Conservation (phyloP, 139 green algal genomes). For the Auxenochlorella protothecoides region DNA sequence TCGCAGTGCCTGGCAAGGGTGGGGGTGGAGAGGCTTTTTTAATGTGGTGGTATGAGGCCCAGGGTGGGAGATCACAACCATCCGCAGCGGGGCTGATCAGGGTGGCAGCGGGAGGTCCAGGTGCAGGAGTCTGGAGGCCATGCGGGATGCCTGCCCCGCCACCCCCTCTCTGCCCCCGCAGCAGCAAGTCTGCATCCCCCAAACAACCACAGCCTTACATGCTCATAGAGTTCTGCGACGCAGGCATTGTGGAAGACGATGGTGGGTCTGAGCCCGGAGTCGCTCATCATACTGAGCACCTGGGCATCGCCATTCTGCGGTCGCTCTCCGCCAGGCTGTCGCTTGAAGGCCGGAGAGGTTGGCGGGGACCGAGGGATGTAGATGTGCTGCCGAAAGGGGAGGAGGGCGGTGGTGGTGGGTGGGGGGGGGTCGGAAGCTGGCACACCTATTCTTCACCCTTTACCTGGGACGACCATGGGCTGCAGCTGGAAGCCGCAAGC, state of each 20-base stretch:
- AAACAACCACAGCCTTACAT: constrained; percentile 5
- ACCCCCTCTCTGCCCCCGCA: background rate
- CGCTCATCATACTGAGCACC: constrained; percentile 39
- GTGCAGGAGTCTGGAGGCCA: background rate
- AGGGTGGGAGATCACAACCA: no score
- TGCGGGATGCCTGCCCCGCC: background rate
- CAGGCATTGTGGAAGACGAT: constrained; percentile 65
- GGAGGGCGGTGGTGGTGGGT: background rate
- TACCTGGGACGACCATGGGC: background rate
- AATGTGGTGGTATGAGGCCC: no score
- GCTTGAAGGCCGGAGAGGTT: constrained; percentile 12
- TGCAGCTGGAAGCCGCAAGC: background rate
- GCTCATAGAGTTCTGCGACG: constrained; percentile 51
- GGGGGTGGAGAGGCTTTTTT: no score
- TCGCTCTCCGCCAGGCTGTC: background rate
- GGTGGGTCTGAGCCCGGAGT: constrained; percentile 60
- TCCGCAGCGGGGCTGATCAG: background rate
- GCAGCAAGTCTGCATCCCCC: background rate
- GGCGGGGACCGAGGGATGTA: constrained; percentile 26
- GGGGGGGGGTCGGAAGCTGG: no score
- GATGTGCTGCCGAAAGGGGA: constrained; percentile 20
- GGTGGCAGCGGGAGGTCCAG: background rate
- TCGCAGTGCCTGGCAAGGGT: constrained; percentile 40
- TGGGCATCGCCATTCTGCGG: background rate
- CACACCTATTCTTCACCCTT: no score